Evolutionary conservation across 2,329 filamentous ascomycete genomes (phyloP).

Genomic region (Trichoderma sp.): DNA sequence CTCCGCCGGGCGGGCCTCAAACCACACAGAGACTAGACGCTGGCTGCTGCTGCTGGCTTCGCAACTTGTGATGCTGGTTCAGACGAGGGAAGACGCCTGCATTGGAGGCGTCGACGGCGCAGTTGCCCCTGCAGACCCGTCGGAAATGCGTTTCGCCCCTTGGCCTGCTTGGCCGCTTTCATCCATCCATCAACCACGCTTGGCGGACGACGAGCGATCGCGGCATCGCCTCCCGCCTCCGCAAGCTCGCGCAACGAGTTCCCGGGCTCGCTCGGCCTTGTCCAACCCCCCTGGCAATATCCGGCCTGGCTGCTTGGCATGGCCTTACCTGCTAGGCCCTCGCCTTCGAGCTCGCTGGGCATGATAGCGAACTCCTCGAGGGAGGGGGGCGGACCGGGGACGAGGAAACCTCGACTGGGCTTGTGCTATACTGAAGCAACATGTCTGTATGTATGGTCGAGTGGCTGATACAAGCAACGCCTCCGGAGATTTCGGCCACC

Average conservation of each 20-base stretch:
- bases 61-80: background rate
- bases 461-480: background rate
- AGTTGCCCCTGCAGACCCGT: constrained; percentile 13
- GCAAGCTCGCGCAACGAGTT: constrained; percentile 1
- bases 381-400: background rate
- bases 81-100: constrained; percentile 4
- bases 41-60: background rate
- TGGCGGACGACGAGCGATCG: constrained; percentile 3
- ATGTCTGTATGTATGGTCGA: background rate
- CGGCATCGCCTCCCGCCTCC: constrained; percentile 17
- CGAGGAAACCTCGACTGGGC: background rate
- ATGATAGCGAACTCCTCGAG: background rate
- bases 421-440: background rate
- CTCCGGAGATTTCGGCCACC: constrained; percentile 3
- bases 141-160: constrained; percentile 19
- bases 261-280: background rate
- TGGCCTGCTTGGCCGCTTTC: constrained; percentile 19
- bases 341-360: background rate
- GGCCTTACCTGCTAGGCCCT: background rate
- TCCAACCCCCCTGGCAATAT: constrained; percentile 7
- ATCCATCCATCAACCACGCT: constrained; percentile 4
- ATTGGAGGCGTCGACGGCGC: constrained; percentile 18
- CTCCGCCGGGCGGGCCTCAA: background rate
- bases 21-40: constrained; percentile 7
- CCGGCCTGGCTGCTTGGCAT: constrained; percentile 11